Evolutionary conservation across 495 filamentous ascomycete species (phyloP), one percentile per base, ranked within the genome.

Genomic region (Trypethelium eluteriae): DNA sequence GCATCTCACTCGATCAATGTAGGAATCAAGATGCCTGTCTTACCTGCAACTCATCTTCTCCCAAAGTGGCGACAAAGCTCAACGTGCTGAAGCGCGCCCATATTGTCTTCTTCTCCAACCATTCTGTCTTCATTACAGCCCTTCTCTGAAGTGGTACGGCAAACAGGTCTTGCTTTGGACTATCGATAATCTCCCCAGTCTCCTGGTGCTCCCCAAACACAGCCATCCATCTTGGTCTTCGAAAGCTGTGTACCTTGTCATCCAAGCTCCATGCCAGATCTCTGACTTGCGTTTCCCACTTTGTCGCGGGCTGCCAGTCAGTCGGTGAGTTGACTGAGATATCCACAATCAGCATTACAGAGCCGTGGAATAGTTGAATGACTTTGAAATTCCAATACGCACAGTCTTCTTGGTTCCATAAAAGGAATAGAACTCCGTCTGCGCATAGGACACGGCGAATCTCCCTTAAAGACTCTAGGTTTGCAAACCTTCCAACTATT

Each of bases 321-420:
- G 7, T 18, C n/a, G 10, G 10, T 14, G 49, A 53, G 25, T 53
- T 18, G 25, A 53, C 49, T 53, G 0, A 53, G 49, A 14, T 18
- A 18, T 18, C 16, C 1, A 18, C 16, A 2, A 18, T 18, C 25
- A 2, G 77, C 73, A 72, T 83, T 74, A 35, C 84, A 78, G 70
- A 86, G 86, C 7, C 84, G 81, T 38, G 81, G 39, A 16, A 67
- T 12, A 41, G 6, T 14, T 49, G 36, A 38, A n/a, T 53, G 38
- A 18, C 2, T 25, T 47, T 9, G 63, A 14, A 70, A 64, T 9
- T 3, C 6, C 32, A 34, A 34, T 59, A 72, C 79, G 66, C 67
- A 85, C 83, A 87, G 62, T 87, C 85, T 73, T 89, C 85, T 56
- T 84, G 73, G 59, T 89, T 87, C 83, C 85, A 88, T 25, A 88